Evolutionary conservation across 2,329 filamentous ascomycete genomes (phyloP), one percentile per base, ranked within the genome.

Genomic region (Orbilia brochopaga): DNA sequence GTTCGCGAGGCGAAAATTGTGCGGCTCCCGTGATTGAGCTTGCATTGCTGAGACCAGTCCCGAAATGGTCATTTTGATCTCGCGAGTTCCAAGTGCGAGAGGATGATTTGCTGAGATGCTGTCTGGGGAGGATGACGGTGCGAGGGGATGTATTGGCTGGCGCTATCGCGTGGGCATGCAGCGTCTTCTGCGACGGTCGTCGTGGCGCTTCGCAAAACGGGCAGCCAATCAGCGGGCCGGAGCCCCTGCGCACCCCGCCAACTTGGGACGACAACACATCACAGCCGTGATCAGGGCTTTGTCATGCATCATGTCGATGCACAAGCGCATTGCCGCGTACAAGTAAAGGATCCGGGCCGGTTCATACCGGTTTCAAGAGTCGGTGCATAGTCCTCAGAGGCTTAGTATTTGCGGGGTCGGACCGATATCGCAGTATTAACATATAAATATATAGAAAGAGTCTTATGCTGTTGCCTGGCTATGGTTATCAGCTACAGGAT

Each of bases 71-170:
- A 53, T 70, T 50, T 64, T 54, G 59, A 24, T 35, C 48, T 54
- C 67, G 67, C 51, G 67, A 65, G 40, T 30, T 55, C 53, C 19
- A 40, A 42, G 30, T 19, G 19, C 19, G 48, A 15, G 55, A 32
- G 59, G 58, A 57, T 65, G 67, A 72, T 72, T 72, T 72, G 67
- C 67, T 72, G 51, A 55, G 55, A 61, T 10, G 27, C 19, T 52
- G 44, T 64, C 48, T 51, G 51, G 51, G 51, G 30, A 56, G 57
- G 54, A 55, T 24, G 21, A 51, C 23, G 55, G 67, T 64, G 56
- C 67, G 67, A 72, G 67, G 60, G 50, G 55, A 32, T 65, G 67
- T 72, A 72, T 72, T 72, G 67, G 67, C 64, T 72, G 51, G 27
- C 67, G 67, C 67, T 65, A 61, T 52, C 60, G 44, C 44, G 19